These are phyloP conservation scores for Tetrapisispora iriomotensis DNA, from an alignment of 805 yeast genomes.

Conservation along the genomic window DNA sequence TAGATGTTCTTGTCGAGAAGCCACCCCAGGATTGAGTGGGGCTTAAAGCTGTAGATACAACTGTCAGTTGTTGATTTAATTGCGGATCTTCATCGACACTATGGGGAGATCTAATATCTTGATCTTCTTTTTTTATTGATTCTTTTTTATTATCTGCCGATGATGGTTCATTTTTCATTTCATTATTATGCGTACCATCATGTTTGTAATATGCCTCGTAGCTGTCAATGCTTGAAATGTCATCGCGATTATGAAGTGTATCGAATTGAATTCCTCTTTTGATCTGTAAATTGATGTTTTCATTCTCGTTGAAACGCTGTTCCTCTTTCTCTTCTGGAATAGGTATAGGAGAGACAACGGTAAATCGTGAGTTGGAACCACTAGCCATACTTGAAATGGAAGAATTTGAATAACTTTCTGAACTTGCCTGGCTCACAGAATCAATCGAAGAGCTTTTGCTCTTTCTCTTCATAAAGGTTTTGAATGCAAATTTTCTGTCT, in stretches of 20 bases:
- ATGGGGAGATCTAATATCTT: too few relatives aligned
- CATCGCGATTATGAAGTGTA: background rate
- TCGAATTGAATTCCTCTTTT: background rate
- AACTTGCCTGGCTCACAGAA: background rate
- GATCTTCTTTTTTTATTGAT: background rate
- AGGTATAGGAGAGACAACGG: background rate
- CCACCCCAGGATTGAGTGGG: background rate
- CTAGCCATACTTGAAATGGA: background rate
- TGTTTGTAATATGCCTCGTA: background rate
- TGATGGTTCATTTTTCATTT: background rate
- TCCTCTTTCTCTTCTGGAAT: conserved; percentile 1
- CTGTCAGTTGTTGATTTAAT: background rate
- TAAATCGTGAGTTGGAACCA: background rate
- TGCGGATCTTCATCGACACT: too few relatives aligned
- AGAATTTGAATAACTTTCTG: background rate
- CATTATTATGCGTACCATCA: background rate
- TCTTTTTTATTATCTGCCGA: background rate
- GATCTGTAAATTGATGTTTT: background rate
- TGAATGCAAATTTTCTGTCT: background rate
- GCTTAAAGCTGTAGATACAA: background rate
- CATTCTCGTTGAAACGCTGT: background rate
- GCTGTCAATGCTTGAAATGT: background rate
- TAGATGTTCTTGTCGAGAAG: conserved; percentile 1
- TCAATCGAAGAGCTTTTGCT: too few relatives aligned
- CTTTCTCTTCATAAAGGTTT: too few relatives aligned